Conservation (phyloP, 306 rosid genomes). For the Mimosa bimucronata region DNA sequence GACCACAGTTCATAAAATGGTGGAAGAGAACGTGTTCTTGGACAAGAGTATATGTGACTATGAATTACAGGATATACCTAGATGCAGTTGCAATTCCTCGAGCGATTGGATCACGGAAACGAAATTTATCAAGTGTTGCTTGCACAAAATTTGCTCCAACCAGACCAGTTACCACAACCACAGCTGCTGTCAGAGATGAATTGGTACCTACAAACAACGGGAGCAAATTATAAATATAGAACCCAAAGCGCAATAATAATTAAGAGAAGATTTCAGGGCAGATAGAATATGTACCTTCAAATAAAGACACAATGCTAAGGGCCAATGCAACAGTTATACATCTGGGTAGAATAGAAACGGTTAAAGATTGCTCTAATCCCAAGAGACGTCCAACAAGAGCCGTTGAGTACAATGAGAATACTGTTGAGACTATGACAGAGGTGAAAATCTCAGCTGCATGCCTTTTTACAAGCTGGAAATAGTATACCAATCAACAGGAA, state of each 20-base stretch:
- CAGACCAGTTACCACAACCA: conserved; percentile 86
- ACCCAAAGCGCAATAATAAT: conserved; percentile 6
- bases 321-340: conserved; percentile 97
- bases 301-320: conserved; percentile 88
- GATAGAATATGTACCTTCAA: conserved; percentile 69
- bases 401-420: conserved; percentile 93
- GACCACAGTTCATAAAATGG: neutral
- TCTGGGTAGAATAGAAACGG: conserved; percentile 87
- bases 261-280: conserved; percentile 16
- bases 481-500: conserved; percentile 27
- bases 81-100: conserved; percentile 99
- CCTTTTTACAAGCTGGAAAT: conserved; percentile 88
- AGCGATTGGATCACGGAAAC: conserved; percentile 89
- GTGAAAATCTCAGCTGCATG: conserved; percentile 98
- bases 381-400: conserved; percentile 88
- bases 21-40: neutral
- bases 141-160: conserved; percentile 98
- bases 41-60: neutral
- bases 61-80: conserved; percentile 54
- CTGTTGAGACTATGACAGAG: conserved; percentile 77
- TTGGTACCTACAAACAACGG: conserved; percentile 68
- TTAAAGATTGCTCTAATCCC: conserved; percentile 84
- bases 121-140: conserved; percentile 77
- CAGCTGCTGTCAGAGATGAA: conserved; percentile 91
- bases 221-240: conserved; percentile 24